These are phyloP conservation scores for Nitzschia inconspicua DNA, from an alignment of 108 stramenopile genomes.

Conservation along the genomic window DNA sequence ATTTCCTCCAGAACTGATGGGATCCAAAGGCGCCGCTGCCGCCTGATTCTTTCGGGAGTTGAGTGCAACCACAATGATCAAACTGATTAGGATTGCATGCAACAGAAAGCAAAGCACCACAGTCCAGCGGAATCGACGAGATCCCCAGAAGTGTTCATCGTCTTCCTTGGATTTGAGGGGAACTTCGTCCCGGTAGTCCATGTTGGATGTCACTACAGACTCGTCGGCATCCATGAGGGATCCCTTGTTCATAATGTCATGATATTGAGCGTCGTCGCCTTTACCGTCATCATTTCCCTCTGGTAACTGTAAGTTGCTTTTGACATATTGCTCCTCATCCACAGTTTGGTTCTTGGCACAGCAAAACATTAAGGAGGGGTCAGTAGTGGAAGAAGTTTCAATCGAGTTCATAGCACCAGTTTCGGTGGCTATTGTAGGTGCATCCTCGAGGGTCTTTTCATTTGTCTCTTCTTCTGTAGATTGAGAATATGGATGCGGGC, in stretches of 20 bases:
- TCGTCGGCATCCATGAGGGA: slow-evolving; percentile 2
- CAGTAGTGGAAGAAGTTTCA: too few relatives aligned
- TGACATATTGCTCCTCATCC: background rate
- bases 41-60: too few relatives aligned
- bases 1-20: too few relatives aligned
- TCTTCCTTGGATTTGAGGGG: background rate
- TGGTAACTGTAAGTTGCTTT: slow-evolving; percentile 8
- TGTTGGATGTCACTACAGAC: background rate
- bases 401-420: too few relatives aligned
- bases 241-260: background rate
- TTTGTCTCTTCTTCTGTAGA: too few relatives aligned
- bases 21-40: too few relatives aligned
- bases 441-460: too few relatives aligned
- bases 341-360: background rate
- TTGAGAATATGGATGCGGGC: too few relatives aligned
- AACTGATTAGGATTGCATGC: background rate
- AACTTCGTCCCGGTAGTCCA: background rate
- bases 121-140: slow-evolving; percentile 1
- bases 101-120: background rate
- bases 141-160: background rate
- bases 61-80: slow-evolving; percentile 11
- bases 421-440: too few relatives aligned
- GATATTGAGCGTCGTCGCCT: too few relatives aligned
- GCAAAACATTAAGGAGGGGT: slow-evolving; percentile 7
- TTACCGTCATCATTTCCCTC: slow-evolving; percentile 8